Evolutionary conservation across 2,329 filamentous ascomycete species (phyloP), one percentile per base, ranked within the genome.

Genomic region (Coniella vitis): DNA sequence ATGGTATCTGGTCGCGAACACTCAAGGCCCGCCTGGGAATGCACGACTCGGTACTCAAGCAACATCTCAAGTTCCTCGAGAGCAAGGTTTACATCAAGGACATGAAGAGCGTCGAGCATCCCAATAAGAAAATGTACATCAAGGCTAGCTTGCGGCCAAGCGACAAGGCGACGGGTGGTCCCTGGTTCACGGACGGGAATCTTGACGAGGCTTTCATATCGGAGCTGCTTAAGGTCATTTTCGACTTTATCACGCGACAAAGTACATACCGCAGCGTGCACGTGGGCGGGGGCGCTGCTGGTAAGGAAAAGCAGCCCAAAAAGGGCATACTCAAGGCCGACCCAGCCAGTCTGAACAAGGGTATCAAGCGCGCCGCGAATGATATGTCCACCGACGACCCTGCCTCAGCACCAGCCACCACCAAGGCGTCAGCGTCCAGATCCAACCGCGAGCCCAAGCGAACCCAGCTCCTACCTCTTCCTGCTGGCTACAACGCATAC

Each of bases 121-220:
- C 89, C 22, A 87, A 84, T 57, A 86, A 93, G 63, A 95, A 95
- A 69, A 95, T 95, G 78, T 98, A 93, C 74, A 95, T 98, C 76
- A 84, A 95, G 61, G 81, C 84, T 47, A 84, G 84, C 54, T 78
- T 98, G 53, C 81, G 83, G 10, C 91, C 93, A 0, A 88, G 85
- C 47, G 90, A 96, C 54, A 86, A 93, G 54, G 87, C 94, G 40
- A 95, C 90, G 0, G 93, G 93, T 41, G 93, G 93, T 2, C 86
- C 89, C 8, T 98, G 91, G 88, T 96, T 93, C 65, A 90, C 87
- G 7, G 90, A 95, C 55, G 87, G 89, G 45, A 86, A 90, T 56
- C 77, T 97, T 12, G 93, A 98, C 66, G 84, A 87, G 55, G 86
- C 86, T 51, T 88, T 98, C 63, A 90, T 97, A 58, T 82, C 87